Percentiles rank a stretch among this genome's conserved stretches.
Conservation (phyloP, 495 filamentous ascomycete genomes). For the Parathielavia appendiculata region DNA sequence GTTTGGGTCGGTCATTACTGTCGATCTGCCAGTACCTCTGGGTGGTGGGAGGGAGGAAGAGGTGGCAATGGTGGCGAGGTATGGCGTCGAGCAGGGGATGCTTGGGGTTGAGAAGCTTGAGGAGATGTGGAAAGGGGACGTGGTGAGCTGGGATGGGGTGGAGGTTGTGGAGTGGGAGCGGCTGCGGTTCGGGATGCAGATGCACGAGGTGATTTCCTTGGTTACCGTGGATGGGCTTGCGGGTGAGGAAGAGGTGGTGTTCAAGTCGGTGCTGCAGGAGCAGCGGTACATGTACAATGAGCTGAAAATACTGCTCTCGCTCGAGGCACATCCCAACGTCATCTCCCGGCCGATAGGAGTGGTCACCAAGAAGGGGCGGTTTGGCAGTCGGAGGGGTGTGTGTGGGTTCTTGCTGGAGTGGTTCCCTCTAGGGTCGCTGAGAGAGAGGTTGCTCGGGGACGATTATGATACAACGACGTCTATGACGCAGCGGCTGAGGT, state of each 20-base stretch:
- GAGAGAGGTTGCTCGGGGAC: constrained; percentile 19
- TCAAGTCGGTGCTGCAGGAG: constrained; percentile 38
- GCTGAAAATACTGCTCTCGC: constrained; percentile 33
- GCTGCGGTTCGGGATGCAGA: constrained; percentile 31
- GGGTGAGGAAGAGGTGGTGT: constrained; percentile 20
- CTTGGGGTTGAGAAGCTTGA: constrained; percentile 27
- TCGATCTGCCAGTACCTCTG: constrained; percentile 17
- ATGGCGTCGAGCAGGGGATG: constrained; percentile 38
- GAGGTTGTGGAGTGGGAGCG: constrained; percentile 33
- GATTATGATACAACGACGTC: not conserved
- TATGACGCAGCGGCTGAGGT: constrained; percentile 22
- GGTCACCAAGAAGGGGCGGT: constrained; percentile 30
- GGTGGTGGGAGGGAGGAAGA: constrained; percentile 21
- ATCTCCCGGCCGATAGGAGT: constrained; percentile 26
- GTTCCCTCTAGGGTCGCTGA: constrained; percentile 29
- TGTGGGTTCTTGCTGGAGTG: constrained; percentile 35
- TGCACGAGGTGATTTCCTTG: constrained; percentile 41
- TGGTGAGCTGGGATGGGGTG: constrained; percentile 26
- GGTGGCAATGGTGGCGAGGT: constrained; percentile 31
- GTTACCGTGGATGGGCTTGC: constrained; percentile 23
- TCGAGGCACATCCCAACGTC: constrained; percentile 30
- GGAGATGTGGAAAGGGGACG: constrained; percentile 26
- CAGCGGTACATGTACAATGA: constrained; percentile 37
- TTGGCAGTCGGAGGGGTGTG: constrained; percentile 32
- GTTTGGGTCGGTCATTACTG: constrained; percentile 37